Percentiles rank a stretch among this genome's conserved stretches.
These are phyloP conservation scores for Candida taoyuanica DNA, from an alignment of 805 yeast genomes.

Conservation along the genomic window DNA sequence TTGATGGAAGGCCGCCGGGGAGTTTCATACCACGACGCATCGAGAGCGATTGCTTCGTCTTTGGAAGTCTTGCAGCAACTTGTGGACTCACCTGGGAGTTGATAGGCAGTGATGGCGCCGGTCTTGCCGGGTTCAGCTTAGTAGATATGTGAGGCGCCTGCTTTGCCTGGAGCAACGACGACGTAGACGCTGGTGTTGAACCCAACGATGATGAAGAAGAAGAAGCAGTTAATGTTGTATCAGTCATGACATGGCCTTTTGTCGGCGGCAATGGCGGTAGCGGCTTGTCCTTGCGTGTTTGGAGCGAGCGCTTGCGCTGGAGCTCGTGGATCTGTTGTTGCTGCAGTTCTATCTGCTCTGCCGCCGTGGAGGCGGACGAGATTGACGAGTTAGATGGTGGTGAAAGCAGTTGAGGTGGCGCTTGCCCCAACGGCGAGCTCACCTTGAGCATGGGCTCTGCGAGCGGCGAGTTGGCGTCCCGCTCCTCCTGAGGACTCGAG, in stretches of 20 bases:
- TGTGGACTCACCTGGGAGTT: slow-evolving; percentile 66
- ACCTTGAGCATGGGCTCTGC: neutral
- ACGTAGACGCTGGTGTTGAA: slow-evolving; percentile 1
- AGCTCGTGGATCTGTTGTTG: slow-evolving; percentile 19
- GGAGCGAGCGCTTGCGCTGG: slow-evolving; percentile 20
- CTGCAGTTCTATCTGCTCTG: slow-evolving; percentile 20
- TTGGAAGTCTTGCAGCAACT: slow-evolving; percentile 75
- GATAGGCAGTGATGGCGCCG: slow-evolving; percentile 28
- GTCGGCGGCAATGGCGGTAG: slow-evolving; percentile 38
- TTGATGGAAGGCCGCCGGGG: slow-evolving; percentile 76
- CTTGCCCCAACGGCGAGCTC: neutral
- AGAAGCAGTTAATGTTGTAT: no score
- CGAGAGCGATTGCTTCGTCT: slow-evolving; percentile 72
- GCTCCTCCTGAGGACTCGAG: slow-evolving; percentile 10
- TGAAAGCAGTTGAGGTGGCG: neutral
- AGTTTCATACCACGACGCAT: slow-evolving; percentile 81
- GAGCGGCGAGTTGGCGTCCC: slow-evolving; percentile 25
- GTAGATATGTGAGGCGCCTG: slow-evolving; percentile 8
- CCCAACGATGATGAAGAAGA: slow-evolving; percentile 1
- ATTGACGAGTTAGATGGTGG: neutral
- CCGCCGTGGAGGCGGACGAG: neutral
- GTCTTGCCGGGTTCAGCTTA: slow-evolving; percentile 25
- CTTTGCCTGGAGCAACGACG: neutral
- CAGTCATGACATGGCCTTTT: slow-evolving; percentile 3
- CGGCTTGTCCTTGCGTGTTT: slow-evolving; percentile 30